Conservation (phyloP, 176 grass and related monocot species). For the Poa annua region DNA sequence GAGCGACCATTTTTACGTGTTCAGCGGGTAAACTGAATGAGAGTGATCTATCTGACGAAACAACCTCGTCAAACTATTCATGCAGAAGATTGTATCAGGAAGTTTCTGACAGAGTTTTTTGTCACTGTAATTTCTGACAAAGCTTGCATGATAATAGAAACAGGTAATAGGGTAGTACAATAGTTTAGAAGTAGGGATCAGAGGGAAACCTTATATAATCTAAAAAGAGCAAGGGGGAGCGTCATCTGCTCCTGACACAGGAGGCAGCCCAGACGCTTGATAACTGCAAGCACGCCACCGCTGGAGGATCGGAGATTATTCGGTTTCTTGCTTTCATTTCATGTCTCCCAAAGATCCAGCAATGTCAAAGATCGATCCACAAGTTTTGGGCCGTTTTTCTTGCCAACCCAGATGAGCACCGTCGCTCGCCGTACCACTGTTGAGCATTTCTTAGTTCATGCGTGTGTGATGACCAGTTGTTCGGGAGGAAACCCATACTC, state of each 20-base stretch:
- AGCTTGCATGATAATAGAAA: too few relatives aligned
- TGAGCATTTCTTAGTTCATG: constrained; percentile 21
- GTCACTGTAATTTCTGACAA: too few relatives aligned
- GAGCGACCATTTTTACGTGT: too few relatives aligned
- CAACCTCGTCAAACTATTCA: neutral
- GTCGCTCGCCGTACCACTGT: neutral
- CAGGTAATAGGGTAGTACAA: too few relatives aligned
- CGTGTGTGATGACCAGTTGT: constrained; percentile 23
- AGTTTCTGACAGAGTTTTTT: too few relatives aligned
- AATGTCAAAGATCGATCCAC: neutral
- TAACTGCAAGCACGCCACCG: neutral
- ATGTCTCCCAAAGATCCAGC: neutral
- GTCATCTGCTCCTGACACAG: too few relatives aligned
- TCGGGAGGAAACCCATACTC: neutral
- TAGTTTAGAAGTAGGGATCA: too few relatives aligned
- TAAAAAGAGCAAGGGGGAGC: too few relatives aligned
- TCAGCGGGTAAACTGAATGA: too few relatives aligned
- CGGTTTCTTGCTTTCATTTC: neutral
- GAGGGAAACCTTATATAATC: too few relatives aligned
- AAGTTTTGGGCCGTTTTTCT: neutral
- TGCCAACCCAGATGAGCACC: neutral
- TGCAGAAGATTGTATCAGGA: too few relatives aligned
- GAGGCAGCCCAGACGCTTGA: neutral
- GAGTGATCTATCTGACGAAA: too few relatives aligned
- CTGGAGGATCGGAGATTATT: neutral